Evolutionary conservation across 2,329 filamentous ascomycete species (phyloP).

Genomic region (Microthyrium microscopicum): DNA sequence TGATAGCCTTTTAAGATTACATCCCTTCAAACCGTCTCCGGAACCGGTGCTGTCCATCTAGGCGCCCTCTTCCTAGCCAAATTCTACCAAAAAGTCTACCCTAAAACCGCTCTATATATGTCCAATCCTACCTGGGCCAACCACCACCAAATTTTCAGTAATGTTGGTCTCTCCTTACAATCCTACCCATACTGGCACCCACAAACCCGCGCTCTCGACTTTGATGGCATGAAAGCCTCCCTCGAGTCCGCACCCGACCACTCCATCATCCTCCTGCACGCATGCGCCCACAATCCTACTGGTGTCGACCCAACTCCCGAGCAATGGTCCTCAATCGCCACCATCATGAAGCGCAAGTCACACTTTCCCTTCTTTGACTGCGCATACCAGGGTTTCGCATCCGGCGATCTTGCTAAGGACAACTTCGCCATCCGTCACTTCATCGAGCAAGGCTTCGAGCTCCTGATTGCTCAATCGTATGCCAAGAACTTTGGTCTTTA

Average conservation of each 20-base stretch:
- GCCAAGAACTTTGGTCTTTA: conserved; percentile 61
- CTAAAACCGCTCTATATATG: conserved; percentile 65
- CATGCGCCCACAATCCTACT: conserved; percentile 95
- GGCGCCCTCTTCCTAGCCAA: conserved; percentile 85
- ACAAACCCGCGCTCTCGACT: conserved; percentile 78
- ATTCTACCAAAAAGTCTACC: conserved; percentile 50
- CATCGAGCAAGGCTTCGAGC: conserved; percentile 70
- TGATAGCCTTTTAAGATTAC: conserved; percentile 30
- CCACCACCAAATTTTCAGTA: conserved; percentile 95
- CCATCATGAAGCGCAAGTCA: conserved; percentile 55
- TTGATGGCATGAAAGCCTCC: conserved; percentile 66
- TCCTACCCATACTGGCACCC: conserved; percentile 91
- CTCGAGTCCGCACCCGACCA: conserved; percentile 56
- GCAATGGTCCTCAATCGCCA: conserved; percentile 84
- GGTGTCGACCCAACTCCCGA: conserved; percentile 87
- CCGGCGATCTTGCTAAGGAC: conserved; percentile 70
- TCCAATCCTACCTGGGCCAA: conserved; percentile 96
- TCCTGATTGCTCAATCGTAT: conserved; percentile 36
- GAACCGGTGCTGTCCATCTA: conserved; percentile 86
- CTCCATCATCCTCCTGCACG: conserved; percentile 81
- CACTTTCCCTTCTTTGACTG: conserved; percentile 98
- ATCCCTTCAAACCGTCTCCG: conserved; percentile 88
- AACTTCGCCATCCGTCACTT: conserved; percentile 92
- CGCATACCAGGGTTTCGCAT: conserved; percentile 95
- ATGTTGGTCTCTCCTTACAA: conserved; percentile 62